These are phyloP conservation scores for Lactarius vividus DNA, from an alignment of 768 basidiomycete genomes.

Conservation along the genomic window DNA sequence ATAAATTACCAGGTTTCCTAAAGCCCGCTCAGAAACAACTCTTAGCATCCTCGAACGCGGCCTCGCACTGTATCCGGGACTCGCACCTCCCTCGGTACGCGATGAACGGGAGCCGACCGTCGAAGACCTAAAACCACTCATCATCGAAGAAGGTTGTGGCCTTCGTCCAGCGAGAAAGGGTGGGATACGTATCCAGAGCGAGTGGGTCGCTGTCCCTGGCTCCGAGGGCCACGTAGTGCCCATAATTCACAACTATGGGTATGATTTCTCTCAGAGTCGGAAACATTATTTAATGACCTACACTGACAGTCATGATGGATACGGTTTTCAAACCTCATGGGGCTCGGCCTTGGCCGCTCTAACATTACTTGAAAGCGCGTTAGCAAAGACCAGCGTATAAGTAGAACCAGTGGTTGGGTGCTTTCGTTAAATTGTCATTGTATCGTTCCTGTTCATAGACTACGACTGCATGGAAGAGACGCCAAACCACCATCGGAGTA, in stretches of 20 bases:
- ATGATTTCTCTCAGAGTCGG: constrained; percentile 28
- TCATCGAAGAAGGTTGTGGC: constrained; percentile 51
- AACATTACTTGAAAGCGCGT: constrained; percentile 44
- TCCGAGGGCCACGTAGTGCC: constrained; percentile 40
- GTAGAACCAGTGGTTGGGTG: neutral
- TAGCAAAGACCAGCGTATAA: constrained; percentile 27
- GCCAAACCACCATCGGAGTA: constrained; percentile 28
- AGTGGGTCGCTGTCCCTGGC: constrained; percentile 37
- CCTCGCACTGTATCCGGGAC: constrained; percentile 35
- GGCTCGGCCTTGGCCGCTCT: constrained; percentile 54
- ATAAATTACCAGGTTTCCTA: constrained; percentile 51
- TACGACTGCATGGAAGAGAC: constrained; percentile 10
- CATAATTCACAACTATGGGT: constrained; percentile 66
- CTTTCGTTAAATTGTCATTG: neutral
- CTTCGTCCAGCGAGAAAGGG: constrained; percentile 64
- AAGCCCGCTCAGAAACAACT: too few relatives aligned
- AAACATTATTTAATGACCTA: neutral
- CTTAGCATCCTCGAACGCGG: constrained; percentile 53
- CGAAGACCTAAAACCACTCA: constrained; percentile 39
- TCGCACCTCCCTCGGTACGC: constrained; percentile 33
- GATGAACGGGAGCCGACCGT: constrained; percentile 34
- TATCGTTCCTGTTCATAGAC: neutral
- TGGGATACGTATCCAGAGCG: constrained; percentile 59
- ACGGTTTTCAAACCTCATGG: constrained; percentile 65
- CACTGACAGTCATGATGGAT: constrained; percentile 52